Evolutionary conservation across 148 eudicot species (phyloP), one percentile per base, ranked within the genome.

Genomic region (Spergularia marina): DNA sequence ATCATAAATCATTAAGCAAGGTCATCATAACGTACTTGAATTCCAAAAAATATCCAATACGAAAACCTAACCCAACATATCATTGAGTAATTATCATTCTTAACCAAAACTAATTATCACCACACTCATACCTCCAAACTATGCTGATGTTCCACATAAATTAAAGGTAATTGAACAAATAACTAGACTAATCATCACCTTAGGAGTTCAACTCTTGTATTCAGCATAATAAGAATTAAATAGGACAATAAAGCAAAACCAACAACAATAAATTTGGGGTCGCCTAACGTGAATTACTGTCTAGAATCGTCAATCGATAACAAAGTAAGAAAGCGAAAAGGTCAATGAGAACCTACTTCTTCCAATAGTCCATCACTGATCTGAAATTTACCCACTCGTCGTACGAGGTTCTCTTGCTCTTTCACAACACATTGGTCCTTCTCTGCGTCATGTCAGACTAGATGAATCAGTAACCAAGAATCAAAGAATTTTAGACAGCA

Each of bases 301-400:
- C 36, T 30, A 3, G 23, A 30, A 49, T 18, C 12, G 10, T 4
- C 51, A 17, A 68, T 21, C 10, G 36, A 44, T 44, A 44, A 44
- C 36, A 69, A 65, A 55, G 17, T 47, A 60, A 6, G 0, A 16
- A 30, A 30, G 36, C 13, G 40, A 44, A 72, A 40, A 34, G 10
- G 25, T 12, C 56, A n/a, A 39, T 36, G 21, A 39, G 20, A 73
- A 54, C 76, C 6, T 62, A 83, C 85, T 74, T 83, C 80, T 56
- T 73, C 80, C 73, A 76, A 41, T 11, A 83, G 83, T 69, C 75
- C 83, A 47, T 80, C 83, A 47, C 77, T 68, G 40, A 77, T 23
- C 10, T 73, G 72, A 20, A 64, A 57, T 30, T 69, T 53, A 15
- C 68, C 74, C 40, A 70, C 72, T 57, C 75, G 82, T 40, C 65